phyloP scores from a whole-genome alignment of 768 basidiomycete genomes.

The Hortiboletus flavorubellus region DNA sequence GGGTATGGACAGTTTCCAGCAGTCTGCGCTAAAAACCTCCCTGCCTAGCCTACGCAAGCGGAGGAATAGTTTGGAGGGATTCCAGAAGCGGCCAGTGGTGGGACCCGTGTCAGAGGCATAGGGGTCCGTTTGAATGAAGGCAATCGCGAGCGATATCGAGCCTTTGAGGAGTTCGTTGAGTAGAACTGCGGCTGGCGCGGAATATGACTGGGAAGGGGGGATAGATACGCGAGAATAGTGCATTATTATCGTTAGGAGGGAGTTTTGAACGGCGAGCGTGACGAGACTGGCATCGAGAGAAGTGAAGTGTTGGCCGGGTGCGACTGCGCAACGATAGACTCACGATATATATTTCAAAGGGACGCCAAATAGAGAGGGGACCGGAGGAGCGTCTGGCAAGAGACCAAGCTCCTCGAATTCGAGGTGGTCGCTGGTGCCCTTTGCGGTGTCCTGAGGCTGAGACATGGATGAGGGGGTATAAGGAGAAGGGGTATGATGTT shows the following conservation, averaged over 20 bases:
- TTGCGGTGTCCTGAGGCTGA: conserved; percentile 23
- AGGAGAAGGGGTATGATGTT: conserved; percentile 14
- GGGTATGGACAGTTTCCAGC: conserved; percentile 97
- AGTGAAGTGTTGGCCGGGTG: not conserved
- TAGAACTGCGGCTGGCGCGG: conserved; percentile 90
- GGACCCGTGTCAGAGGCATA: conserved; percentile 29
- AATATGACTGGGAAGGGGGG: conserved; percentile 74
- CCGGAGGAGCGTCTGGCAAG: conserved; percentile 33
- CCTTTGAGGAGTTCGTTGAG: conserved; percentile 95
- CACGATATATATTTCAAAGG: conserved; percentile 81
- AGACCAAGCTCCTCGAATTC: conserved; percentile 47
- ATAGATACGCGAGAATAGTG: conserved; percentile 90
- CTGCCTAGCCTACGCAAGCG: conserved; percentile 57
- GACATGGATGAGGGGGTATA: conserved; percentile 31
- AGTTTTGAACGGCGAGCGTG: conserved; percentile 91
- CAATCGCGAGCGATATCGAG: conserved; percentile 80
- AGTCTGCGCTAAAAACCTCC: conserved; percentile 84
- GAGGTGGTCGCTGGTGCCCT: conserved; percentile 36
- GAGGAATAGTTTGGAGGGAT: conserved; percentile 33
- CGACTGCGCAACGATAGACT: conserved; percentile 14
- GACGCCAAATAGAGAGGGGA: conserved; percentile 62
- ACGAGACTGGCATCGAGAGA: conserved; percentile 49
- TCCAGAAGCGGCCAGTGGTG: conserved; percentile 36
- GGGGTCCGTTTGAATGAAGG: conserved; percentile 60
- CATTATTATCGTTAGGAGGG: conserved; percentile 88